Evolutionary conservation across 2,329 filamentous ascomycete species (phyloP).

Genomic region (Lachnellula arida): DNA sequence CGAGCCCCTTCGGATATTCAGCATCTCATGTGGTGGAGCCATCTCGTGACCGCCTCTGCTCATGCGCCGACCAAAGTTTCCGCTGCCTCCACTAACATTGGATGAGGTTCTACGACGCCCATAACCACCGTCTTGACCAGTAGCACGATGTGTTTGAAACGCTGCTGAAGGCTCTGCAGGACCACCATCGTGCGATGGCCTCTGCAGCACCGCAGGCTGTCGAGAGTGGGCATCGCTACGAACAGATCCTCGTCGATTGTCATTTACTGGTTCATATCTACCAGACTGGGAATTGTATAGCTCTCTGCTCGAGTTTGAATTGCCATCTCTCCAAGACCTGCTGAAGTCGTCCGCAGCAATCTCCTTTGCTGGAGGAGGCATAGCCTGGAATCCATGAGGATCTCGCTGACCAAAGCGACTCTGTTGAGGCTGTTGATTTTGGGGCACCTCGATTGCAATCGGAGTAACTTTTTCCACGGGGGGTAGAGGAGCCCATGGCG

Average conservation of each 20-base stretch:
- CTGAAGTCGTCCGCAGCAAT: conserved; percentile 94
- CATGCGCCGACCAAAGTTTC: conserved; percentile 49
- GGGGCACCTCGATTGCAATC: conserved; percentile 52
- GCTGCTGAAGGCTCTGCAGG: conserved; percentile 80
- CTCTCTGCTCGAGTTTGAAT: conserved; percentile 61
- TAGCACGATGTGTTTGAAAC: conserved; percentile 74
- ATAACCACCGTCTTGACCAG: conserved; percentile 62
- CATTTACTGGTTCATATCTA: conserved; percentile 81
- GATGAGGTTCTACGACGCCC: conserved; percentile 80
- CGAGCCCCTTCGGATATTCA: conserved; percentile 44
- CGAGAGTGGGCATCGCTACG: conserved; percentile 63
- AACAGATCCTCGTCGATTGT: conserved; percentile 64
- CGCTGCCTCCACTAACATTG: conserved; percentile 83
- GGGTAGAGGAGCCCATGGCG: conserved; percentile 84
- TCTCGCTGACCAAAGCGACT: conserved; percentile 52
- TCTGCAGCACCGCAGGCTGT: conserved; percentile 74
- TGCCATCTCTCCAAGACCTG: conserved; percentile 74
- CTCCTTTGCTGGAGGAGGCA: conserved; percentile 62
- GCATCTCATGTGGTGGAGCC: conserved; percentile 32
- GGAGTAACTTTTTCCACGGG: conserved; percentile 79
- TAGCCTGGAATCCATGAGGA: conserved; percentile 49
- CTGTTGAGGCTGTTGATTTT: conserved; percentile 35
- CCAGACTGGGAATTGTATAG: conserved; percentile 95
- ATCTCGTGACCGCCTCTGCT: conserved; percentile 30
- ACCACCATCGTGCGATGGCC: conserved; percentile 59